Percentiles rank a stretch among this genome's conserved stretches.
These are phyloP conservation scores for Bisporella sp. DNA, from an alignment of 2,329 filamentous ascomycete genomes.

Conservation along the genomic window DNA sequence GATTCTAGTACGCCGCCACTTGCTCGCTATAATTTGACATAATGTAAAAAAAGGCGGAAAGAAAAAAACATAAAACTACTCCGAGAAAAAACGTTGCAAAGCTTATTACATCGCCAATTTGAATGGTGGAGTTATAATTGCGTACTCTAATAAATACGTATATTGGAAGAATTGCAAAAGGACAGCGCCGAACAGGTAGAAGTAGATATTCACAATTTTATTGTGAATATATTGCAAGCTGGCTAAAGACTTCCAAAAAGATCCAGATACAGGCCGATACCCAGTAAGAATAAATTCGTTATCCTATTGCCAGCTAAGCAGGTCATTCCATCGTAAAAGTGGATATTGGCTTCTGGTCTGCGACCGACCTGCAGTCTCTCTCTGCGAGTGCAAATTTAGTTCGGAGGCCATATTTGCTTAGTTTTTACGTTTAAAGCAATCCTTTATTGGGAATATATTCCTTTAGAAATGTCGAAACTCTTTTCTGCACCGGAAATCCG, in stretches of 20 bases:
- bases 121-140: constrained; percentile 26
- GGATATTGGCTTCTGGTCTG: no score
- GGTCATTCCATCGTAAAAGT: neutral
- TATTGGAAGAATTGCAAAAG: constrained; percentile 22
- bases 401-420: no score
- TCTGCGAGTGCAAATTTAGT: no score
- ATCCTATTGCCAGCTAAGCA: neutral
- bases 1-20: constrained; percentile 27
- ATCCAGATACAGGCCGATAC: constrained; percentile 5
- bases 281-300: constrained; percentile 7
- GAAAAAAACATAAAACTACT: constrained; percentile 29
- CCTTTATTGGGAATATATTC: no score
- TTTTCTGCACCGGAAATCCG: no score
- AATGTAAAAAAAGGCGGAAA: constrained; percentile 30
- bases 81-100: constrained; percentile 33
- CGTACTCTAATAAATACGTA: constrained; percentile 23
- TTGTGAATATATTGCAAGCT: constrained; percentile 6
- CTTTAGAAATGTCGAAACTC: no score
- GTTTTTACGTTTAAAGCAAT: no score
- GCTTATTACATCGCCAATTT: constrained; percentile 28
- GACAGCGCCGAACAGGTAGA: constrained; percentile 38
- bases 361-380: no score
- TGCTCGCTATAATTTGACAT: constrained; percentile 31
- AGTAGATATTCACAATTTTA: constrained; percentile 28
- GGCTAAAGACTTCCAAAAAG: constrained; percentile 1